phyloP scores from a whole-genome alignment of 208 protist genomes.

The Angomonas desouzai region DNA sequence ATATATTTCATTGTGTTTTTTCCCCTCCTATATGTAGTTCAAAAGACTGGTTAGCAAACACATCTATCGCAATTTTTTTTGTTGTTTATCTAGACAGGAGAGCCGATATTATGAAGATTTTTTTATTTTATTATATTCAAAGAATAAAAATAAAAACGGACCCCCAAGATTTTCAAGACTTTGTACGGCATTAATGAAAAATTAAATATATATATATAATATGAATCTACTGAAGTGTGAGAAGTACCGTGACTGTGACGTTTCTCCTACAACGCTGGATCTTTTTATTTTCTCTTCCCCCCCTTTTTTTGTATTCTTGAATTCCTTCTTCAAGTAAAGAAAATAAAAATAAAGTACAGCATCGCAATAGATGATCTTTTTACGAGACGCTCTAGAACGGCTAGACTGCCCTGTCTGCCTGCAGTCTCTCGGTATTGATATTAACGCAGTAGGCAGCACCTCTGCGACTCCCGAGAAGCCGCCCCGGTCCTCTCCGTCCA shows the following conservation, averaged over 20 bases:
- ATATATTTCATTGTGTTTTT: background rate
- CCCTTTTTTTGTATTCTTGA: background rate
- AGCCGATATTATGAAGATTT: background rate
- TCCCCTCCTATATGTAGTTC: background rate
- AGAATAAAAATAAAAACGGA: background rate
- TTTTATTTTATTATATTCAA: no score
- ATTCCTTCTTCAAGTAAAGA: background rate
- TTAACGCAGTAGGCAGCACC: background rate
- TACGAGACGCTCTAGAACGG: constrained; percentile 35
- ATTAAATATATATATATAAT: constrained; percentile 7
- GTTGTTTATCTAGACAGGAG: background rate
- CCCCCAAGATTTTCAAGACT: background rate
- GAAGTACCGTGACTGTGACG: no score
- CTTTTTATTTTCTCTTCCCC: no score
- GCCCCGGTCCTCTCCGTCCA: background rate
- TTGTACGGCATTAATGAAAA: background rate
- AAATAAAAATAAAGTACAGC: constrained; percentile 6
- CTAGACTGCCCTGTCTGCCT: constrained; percentile 81
- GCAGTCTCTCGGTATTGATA: constrained; percentile 33
- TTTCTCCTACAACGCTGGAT: no score
- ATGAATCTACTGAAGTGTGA: no score
- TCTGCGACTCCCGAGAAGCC: background rate
- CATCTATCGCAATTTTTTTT: constrained; percentile 11
- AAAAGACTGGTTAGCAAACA: background rate
- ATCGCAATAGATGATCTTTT: constrained; percentile 13